Base-by-base conservation (phyloP, 2,329 filamentous ascomycete species). In the Dendryphion nanum region DNA sequence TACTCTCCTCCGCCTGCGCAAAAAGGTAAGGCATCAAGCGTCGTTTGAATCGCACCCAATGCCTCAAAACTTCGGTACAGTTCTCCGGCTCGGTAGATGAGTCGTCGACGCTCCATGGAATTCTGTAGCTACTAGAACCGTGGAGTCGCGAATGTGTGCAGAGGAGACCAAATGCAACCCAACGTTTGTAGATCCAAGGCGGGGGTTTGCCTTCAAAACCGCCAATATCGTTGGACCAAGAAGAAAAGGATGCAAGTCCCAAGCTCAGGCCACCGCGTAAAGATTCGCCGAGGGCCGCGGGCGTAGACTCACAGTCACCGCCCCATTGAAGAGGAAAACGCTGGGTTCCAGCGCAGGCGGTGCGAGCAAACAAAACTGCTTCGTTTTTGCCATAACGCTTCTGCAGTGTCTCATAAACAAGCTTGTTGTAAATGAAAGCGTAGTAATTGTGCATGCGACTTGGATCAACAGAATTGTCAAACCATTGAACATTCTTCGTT, bases 371-470 rank as follows among this genome's bases (percentile, higher is more conserved):
- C 1, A 87, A 74, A 28, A 84, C 78, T 44, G 81, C 75, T 52
- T 78, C 67, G 34, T 73, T 64, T 34, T 67, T 62, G 13, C 77
- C 75, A 59, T 73, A 53, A 50, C 66, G 46, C 67, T 69, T 67
- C 55, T 81, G 75, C 10, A 87, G 71, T 1, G 81, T 75, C 52
- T 84, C 77, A 57, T 84, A 86, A 6, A 86, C 83, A 39, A 79
- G 63, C 49, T 81, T 78, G 72, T 87, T 88, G 69, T 85, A 88
- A 3, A 82, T 64, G 55, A 84, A 83, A n/a, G 84, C 75, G 61
- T 87, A 88, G 68, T 79, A 87, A 64, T 88, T 88, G 67, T 87
- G 85, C 83, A 88, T 88, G 51, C 77, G 77, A 35, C 69, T 70
- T 2, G 82, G 76, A 50, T 86, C 81, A n/a, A 71, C 57, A 4